Evolutionary conservation across 345 rosid species (phyloP), one percentile per base, ranked within the genome.

Genomic region (Excoecaria agallocha): DNA sequence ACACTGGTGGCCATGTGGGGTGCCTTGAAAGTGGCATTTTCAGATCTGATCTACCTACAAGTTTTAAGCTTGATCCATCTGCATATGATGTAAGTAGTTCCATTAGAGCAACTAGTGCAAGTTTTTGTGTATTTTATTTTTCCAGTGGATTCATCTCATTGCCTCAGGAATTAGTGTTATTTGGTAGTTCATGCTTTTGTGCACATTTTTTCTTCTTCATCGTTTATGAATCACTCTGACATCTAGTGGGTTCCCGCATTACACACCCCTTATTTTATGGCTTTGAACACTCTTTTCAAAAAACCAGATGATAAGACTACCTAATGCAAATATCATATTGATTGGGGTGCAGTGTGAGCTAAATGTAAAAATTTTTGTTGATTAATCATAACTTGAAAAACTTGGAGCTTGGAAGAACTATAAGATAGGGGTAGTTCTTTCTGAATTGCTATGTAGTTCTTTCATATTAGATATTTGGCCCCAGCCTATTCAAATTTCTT

Each of bases 1-100:
- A 94, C 73, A 92, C 91, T 66, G 98, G 98, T 73, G 98, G 98
- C 66, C 98, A 92, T 68, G 98, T 94, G 72, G 98, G 92, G 79
- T 94, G 98, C 86, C 98, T 94, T 72, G 97, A 94, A 85, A 94
- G 98, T 86, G 98, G 98, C 30, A 98, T 94, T 81, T 94, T 94
- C 80, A 89, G 98, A 85, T 92, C 98, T 46, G 98, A 94, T 83
- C 84, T 94, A 77, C 97, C 96, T 30, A 91, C 98, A 77, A 85
- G 84, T 78, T 94, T 94, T 84, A 94, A 89, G 89, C 97, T 92
- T 69, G 93, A 91, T 75, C 80, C 90, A 49, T 80, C 88, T 51
- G 97, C 91, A 57, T 94, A 89, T 72, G 87, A 91, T 85, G 98
- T 85, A 81, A 88, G 86, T 77, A 52, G 12, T 77, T 66, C 56